These are phyloP conservation scores for Monosporascus sp. DNA, from an alignment of 2,329 filamentous ascomycete genomes.

Conservation along the genomic window DNA sequence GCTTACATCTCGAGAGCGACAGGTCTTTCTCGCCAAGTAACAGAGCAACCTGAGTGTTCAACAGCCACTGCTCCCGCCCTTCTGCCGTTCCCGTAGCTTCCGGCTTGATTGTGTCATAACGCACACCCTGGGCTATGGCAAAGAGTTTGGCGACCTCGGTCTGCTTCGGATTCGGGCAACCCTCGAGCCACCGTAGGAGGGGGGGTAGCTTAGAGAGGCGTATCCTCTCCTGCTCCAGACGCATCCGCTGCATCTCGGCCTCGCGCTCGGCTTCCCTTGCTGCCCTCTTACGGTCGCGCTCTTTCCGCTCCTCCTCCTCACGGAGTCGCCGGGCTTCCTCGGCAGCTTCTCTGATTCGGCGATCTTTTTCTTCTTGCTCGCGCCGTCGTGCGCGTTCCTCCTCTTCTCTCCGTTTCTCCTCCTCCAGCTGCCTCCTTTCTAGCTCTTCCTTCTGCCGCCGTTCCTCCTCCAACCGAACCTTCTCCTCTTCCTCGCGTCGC, in stretches of 20 bases:
- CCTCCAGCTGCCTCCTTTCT: conserved; percentile 26
- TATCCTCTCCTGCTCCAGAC: conserved; percentile 49
- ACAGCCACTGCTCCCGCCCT: conserved; percentile 61
- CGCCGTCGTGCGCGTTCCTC: conserved; percentile 30
- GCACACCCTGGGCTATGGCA: conserved; percentile 52
- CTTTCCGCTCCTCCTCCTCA: conserved; percentile 48
- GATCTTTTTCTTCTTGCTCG: conserved; percentile 43
- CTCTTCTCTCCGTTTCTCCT: conserved; percentile 32
- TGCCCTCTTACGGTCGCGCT: conserved; percentile 39
- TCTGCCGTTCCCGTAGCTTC: conserved; percentile 46
- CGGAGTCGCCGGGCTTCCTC: conserved; percentile 44
- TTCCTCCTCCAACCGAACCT: conserved; percentile 23
- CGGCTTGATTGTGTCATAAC: conserved; percentile 58
- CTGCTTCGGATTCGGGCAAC: conserved; percentile 45
- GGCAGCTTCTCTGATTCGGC: conserved; percentile 42
- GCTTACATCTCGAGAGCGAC: conserved; percentile 53
- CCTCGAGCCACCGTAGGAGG: conserved; percentile 56
- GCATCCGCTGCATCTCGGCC: conserved; percentile 45
- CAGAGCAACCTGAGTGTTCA: conserved; percentile 60
- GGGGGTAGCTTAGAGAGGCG: conserved; percentile 55
- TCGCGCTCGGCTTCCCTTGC: conserved; percentile 43
- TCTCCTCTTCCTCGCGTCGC: conserved; percentile 33
- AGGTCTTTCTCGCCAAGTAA: conserved; percentile 62
- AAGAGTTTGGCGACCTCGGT: conserved; percentile 49
- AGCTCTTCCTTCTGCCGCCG: conserved; percentile 25